Conservation (phyloP, 2,329 filamentous ascomycete genomes). For the Zalaria sp. region DNA sequence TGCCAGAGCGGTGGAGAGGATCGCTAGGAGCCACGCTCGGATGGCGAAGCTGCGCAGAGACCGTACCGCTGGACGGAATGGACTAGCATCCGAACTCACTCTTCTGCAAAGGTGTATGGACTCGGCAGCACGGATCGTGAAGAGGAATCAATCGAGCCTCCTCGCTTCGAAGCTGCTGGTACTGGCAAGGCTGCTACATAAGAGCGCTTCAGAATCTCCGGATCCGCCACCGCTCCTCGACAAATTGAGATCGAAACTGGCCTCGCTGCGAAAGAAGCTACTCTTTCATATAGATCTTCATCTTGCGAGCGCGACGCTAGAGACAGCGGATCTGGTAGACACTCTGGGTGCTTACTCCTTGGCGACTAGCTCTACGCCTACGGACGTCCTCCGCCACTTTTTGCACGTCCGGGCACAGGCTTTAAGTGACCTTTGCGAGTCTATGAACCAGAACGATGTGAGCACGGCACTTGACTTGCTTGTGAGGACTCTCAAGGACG, state of each 20-base stretch:
- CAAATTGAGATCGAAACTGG: conserved; percentile 48
- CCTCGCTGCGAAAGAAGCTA: conserved; percentile 47
- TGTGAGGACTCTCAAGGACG: conserved; percentile 61
- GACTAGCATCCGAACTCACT: conserved; percentile 41
- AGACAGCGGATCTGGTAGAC: conserved; percentile 45
- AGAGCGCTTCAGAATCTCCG: conserved; percentile 47
- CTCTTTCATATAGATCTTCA: conserved; percentile 49
- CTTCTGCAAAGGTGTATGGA: conserved; percentile 39
- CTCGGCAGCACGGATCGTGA: conserved; percentile 39
- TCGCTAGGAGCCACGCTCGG: conserved; percentile 30
- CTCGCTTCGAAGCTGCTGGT: conserved; percentile 53
- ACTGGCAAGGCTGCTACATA: conserved; percentile 60
- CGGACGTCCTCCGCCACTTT: conserved; percentile 68
- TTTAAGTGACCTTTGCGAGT: conserved; percentile 48
- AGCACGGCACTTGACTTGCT: conserved; percentile 57
- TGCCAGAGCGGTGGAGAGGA: conserved; percentile 52
- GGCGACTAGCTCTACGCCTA: conserved; percentile 63
- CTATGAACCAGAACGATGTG: conserved; percentile 37
- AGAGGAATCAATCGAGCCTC: conserved; percentile 35
- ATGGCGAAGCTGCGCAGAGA: conserved; percentile 5
- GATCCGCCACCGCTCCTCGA: conserved; percentile 42
- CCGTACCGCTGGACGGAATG: conserved; percentile 1
- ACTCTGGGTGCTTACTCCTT: conserved; percentile 72
- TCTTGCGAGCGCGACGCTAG: conserved; percentile 20
- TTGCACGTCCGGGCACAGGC: conserved; percentile 57